phyloP scores from a whole-genome alignment of 768 basidiomycete genomes.

The Mycena olivaceomarginata region DNA sequence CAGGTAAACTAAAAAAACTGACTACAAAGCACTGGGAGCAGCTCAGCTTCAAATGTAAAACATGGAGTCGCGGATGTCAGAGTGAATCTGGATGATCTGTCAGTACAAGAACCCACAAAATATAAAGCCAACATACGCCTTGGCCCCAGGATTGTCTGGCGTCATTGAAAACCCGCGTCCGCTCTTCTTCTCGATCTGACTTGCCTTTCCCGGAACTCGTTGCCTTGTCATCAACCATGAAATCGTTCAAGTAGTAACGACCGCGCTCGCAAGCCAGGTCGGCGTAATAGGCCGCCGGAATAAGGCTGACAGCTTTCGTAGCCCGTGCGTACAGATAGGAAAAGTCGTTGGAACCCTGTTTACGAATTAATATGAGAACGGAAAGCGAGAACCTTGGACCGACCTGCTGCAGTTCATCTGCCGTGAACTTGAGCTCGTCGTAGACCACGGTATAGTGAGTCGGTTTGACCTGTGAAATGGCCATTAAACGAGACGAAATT shows the following conservation, averaged over 20 bases:
- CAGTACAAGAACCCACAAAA: background rate
- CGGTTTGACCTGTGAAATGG: conserved; percentile 61
- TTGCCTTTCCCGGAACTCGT: conserved; percentile 57
- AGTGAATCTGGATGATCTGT: conserved; percentile 64
- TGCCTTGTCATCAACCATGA: conserved; percentile 74
- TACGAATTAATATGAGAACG: background rate
- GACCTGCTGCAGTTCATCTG: conserved; percentile 81
- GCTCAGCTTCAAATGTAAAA: conserved; percentile 75
- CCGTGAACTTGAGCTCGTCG: conserved; percentile 82
- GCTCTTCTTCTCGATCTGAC: conserved; percentile 61
- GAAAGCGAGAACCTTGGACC: background rate
- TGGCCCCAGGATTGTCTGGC: conserved; percentile 71
- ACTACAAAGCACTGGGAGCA: too few relatives aligned
- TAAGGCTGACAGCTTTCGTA: conserved; percentile 88
- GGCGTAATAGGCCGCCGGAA: conserved; percentile 89
- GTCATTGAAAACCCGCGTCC: conserved; percentile 61
- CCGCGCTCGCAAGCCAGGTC: conserved; percentile 91
- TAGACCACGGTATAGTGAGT: conserved; percentile 90
- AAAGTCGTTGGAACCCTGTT: conserved; percentile 74
- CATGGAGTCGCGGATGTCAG: conserved; percentile 77
- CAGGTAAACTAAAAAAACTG: too few relatives aligned
- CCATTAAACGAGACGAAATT: background rate
- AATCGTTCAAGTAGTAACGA: conserved; percentile 84
- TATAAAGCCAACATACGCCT: conserved; percentile 62
- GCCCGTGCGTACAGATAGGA: conserved; percentile 90